Conservation (phyloP, 2,329 filamentous ascomycete species). For the Furcasterigmium sp. region DNA sequence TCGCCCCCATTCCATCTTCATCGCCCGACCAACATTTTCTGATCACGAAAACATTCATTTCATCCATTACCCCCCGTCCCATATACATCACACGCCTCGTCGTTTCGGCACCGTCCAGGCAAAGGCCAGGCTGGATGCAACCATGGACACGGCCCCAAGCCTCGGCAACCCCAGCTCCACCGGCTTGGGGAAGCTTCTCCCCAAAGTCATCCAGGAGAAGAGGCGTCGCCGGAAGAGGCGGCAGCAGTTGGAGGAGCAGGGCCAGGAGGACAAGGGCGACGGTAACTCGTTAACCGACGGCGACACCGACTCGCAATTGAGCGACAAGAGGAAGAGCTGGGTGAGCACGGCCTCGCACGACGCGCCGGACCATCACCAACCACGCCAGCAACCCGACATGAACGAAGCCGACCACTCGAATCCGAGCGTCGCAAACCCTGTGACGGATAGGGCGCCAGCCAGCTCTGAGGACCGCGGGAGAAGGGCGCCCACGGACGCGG, state of each 20-base stretch:
- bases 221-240: constrained; percentile 40
- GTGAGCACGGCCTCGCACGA: neutral
- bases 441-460: neutral
- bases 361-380: constrained; percentile 20
- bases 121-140: neutral
- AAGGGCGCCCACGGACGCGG: neutral
- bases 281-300: constrained; percentile 3
- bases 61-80: too few relatives aligned
- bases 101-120: too few relatives aligned
- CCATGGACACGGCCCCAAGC: neutral
- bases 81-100: too few relatives aligned
- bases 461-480: neutral
- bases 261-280: constrained; percentile 8
- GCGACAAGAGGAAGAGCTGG: constrained; percentile 18
- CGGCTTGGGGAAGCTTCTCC: constrained; percentile 46
- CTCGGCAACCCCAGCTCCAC: constrained; percentile 11
- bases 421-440: neutral
- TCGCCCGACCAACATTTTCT: too few relatives aligned
- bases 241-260: constrained; percentile 30
- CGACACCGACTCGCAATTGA: constrained; percentile 14
- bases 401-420: neutral
- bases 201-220: constrained; percentile 44
- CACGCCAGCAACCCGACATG: neutral
- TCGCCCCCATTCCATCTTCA: too few relatives aligned
- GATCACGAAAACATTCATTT: too few relatives aligned